Percentiles rank a stretch among this genome's conserved stretches.
These are phyloP conservation scores for Sungouiozyma ichnusensis DNA, from an alignment of 805 yeast species.

Conservation along the genomic window DNA sequence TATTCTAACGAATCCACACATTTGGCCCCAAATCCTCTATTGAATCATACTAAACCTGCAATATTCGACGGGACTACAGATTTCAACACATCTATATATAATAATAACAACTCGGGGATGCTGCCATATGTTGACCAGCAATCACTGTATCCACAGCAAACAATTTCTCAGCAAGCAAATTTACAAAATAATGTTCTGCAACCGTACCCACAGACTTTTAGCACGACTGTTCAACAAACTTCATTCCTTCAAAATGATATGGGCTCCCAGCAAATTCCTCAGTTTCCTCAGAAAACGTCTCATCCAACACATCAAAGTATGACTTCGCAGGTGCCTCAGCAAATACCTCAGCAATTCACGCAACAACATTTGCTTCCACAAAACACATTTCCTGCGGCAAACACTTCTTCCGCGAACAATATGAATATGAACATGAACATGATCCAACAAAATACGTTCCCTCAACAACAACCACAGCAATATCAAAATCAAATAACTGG, in stretches of 20 bases:
- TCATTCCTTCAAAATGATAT: no score
- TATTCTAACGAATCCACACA: not conserved
- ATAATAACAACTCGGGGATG: slow-evolving; percentile 7
- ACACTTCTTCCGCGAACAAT: not conserved
- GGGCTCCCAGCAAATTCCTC: no score
- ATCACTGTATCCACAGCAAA: slow-evolving; percentile 1
- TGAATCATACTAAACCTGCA: slow-evolving; percentile 14
- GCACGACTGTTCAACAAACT: no score
- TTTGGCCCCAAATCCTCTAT: not conserved
- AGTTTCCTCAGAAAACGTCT: no score
- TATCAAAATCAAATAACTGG: not conserved
- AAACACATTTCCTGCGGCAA: slow-evolving; percentile 1
- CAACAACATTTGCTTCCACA: slow-evolving; percentile 1
- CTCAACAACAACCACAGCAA: slow-evolving; percentile 1
- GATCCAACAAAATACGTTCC: slow-evolving; percentile 1
- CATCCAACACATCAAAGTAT: no score
- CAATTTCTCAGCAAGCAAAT: not conserved
- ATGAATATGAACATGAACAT: not conserved
- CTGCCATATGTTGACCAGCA: slow-evolving; percentile 6
- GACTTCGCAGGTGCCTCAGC: not conserved
- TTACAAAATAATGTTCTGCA: not conserved
- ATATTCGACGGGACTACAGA: slow-evolving; percentile 19
- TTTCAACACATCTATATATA: slow-evolving; percentile 14
- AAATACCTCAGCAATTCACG: not conserved
- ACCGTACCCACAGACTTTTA: not conserved